Evolutionary conservation across 2,329 filamentous ascomycete species (phyloP), one percentile per base, ranked within the genome.

Genomic region (Beauveria bassiana): DNA sequence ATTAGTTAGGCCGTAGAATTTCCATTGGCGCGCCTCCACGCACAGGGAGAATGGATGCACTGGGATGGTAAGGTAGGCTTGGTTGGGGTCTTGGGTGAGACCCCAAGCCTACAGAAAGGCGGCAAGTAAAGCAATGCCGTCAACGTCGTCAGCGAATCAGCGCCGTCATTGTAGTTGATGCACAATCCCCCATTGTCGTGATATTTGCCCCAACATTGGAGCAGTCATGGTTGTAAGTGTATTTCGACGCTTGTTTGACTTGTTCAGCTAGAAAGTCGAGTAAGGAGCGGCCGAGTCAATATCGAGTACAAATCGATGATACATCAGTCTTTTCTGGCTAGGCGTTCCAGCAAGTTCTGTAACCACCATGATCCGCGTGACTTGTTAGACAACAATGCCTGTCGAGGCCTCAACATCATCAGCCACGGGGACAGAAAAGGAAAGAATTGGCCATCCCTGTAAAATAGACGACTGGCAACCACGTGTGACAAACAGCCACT

Each of bases 401-500:
- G 26, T 14, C 18, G 9, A 14, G n/a, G 51, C 38, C 38, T 43
- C 6, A 26, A 24, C 38, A 9, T 47, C 28, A 22, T 22, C 20
- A 22, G 20, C 20, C 20, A 22, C 20, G 20, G n/a, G 53, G 9
- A 31, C 28, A 31, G 28, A 31, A 12, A 31, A 8, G 7, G 26
- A 24, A 28, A 22, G 22, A 31, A 43, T n/a, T 18, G n/a, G 40
- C 5, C 26, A 6, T 4, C 26, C 46, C 46, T 31, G 31, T 14
- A 34, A 5, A 34, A 14, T 47, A 7, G 46, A 43, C 38, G 34
- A 24, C 40, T 5, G 18, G 18, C 16, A 14, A 31, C 58, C 49
- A 53, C 49, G 58, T 60, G 58, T 60, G 58, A 53, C 40, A 50
- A 40, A 40, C 26, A 43, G 58, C 49, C 57, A 59, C 57, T 59